phyloP scores from a whole-genome alignment of 441 rosid genomes.

The Aleurites moluccanus region DNA sequence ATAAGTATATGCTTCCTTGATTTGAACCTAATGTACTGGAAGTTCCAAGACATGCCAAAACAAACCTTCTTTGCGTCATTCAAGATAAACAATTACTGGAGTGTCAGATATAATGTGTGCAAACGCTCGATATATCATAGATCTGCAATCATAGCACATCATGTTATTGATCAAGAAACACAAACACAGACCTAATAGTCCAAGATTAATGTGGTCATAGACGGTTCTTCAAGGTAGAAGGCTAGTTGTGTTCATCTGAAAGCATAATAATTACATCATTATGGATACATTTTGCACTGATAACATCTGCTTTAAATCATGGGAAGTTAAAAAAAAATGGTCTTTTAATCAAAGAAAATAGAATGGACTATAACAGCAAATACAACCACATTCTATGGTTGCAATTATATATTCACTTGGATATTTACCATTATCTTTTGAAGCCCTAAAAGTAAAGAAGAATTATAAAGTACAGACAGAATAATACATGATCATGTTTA shows the following conservation, averaged over 20 bases:
- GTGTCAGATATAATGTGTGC: constrained; percentile 70
- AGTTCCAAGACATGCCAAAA: constrained; percentile 13
- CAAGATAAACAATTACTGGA: constrained; percentile 60
- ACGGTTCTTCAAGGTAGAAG: not conserved
- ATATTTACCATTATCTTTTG: no score
- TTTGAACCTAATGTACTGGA: constrained; percentile 14
- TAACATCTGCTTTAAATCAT: no score
- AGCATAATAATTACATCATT: not conserved
- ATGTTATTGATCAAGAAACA: constrained; percentile 3
- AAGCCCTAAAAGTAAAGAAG: no score
- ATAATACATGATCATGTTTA: not conserved
- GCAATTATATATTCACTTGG: no score
- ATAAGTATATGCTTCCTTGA: constrained; percentile 18
- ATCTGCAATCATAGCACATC: constrained; percentile 48
- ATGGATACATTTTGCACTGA: no score
- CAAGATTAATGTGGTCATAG: not conserved
- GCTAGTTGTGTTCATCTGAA: not conserved
- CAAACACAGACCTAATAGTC: not conserved
- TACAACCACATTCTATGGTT: no score
- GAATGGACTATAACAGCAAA: no score
- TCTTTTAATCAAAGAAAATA: not conserved
- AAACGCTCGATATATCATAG: constrained; percentile 57
- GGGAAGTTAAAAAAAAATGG: not conserved
- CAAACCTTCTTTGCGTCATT: constrained; percentile 73
- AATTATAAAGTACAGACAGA: no score